Percentiles rank a stretch among this genome's conserved stretches.
phyloP scores from a whole-genome alignment of 2,329 filamentous ascomycete species.

The Arachnomyces sp. region DNA sequence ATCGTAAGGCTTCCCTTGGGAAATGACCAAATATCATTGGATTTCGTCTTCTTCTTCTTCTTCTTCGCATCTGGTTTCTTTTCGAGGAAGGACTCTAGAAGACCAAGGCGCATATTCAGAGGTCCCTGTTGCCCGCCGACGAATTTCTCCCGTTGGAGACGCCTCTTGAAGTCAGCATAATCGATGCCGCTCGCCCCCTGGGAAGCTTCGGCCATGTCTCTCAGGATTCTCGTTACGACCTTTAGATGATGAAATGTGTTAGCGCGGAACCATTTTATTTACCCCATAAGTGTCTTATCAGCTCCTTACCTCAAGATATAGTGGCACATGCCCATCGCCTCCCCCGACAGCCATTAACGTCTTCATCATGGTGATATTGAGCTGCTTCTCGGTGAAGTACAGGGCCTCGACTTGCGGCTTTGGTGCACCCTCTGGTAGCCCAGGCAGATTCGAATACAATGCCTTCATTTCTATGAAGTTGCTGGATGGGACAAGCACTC shows the following conservation, averaged over 20 bases:
- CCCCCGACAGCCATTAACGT: slow-evolving; percentile 48
- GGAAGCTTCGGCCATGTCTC: slow-evolving; percentile 41
- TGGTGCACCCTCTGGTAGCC: slow-evolving; percentile 16
- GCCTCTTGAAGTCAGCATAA: slow-evolving; percentile 38
- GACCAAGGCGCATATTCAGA: slow-evolving; percentile 53
- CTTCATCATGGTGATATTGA: slow-evolving; percentile 48
- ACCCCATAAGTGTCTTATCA: no score
- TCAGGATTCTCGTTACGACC: slow-evolving; percentile 42
- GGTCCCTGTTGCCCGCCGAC: slow-evolving; percentile 45
- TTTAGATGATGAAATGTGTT: slow-evolving; percentile 17
- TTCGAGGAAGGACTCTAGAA: slow-evolving; percentile 59
- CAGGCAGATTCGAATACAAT: slow-evolving; percentile 35
- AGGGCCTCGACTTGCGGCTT: slow-evolving; percentile 41
- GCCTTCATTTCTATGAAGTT: slow-evolving; percentile 37
- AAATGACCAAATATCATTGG: slow-evolving; percentile 13
- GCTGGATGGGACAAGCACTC: slow-evolving; percentile 45
- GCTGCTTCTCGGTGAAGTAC: slow-evolving; percentile 39
- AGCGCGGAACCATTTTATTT: background rate
- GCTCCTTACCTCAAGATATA: slow-evolving; percentile 45
- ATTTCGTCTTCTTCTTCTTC: slow-evolving; percentile 8
- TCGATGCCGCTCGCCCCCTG: slow-evolving; percentile 33
- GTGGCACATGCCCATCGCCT: slow-evolving; percentile 32
- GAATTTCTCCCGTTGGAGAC: slow-evolving; percentile 34
- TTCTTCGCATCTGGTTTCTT: slow-evolving; percentile 1
- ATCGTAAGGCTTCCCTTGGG: slow-evolving; percentile 52